Evolutionary conservation across 2,329 filamentous ascomycete genomes (phyloP), one percentile per base, ranked within the genome.

Genomic region (Diaporthe eres): DNA sequence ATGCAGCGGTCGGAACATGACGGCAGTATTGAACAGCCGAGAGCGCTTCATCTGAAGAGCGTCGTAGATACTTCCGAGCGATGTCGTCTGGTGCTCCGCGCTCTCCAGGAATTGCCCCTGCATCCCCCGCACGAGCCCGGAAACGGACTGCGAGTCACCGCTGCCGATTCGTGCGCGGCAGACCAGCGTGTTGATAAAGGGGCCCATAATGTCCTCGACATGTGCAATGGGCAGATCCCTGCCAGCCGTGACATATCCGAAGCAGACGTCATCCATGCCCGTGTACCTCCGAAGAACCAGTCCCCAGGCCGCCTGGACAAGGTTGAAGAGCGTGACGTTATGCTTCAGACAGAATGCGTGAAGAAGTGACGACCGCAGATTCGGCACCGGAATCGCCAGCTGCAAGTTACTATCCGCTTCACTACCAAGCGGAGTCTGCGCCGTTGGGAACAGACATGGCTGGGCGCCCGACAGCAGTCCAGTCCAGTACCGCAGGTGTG

Each of bases 271-370:
- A 31, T 88, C 84, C 19, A 85, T 85, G 1, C 89, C 89, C 4
- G 89, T 86, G 77, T 90, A 92, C 1, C 86, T 85, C 2, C 89
- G 87, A 0, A 92, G 83, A 0, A 92, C 84, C 28, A 92, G 83
- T 0, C 86, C 89, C 91, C 91, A 92, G 0, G 90, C 90, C n/a
- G 91, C 86, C 34, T 84, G 81, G 8, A 81, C 82, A 10, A 76
- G 83, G 65, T 84, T 83, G 61, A 90, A 90, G 7, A 85, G 83
- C 19, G 87, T 84, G 3, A 90, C 78, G 4, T 84, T 82, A 37
- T 84, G 79, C 7, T 75, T 57, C 4, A 57, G 53, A 57, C 53
- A 57, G 31, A 57, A 57, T 13, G 53, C 53, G 28, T 57, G 53
- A 57, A 57, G 80, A 82, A 0, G 84, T 81, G n/a, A 89, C 82